Conservation (phyloP, 805 yeast species). For the Yarrowia sp. region DNA sequence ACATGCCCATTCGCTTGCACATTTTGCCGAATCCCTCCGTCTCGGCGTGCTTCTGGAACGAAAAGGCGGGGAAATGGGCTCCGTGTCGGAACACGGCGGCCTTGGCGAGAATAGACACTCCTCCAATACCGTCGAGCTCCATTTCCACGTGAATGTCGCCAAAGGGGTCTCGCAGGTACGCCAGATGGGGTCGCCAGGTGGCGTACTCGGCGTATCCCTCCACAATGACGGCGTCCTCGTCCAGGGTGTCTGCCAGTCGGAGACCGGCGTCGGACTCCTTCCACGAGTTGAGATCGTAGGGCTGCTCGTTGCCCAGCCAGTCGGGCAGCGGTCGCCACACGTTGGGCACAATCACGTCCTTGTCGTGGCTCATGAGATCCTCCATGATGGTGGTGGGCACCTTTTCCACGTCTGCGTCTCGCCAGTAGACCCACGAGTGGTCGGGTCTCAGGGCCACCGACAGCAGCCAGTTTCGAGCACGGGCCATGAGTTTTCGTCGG, state of each 20-base stretch:
- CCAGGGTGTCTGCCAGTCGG: constrained; percentile 58
- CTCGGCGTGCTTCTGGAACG: constrained; percentile 95
- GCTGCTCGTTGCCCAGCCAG: constrained; percentile 88
- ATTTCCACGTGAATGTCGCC: constrained; percentile 89
- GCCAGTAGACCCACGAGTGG: constrained; percentile 97
- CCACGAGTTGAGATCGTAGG: constrained; percentile 97
- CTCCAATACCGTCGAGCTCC: constrained; percentile 96
- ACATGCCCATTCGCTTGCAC: constrained; percentile 84
- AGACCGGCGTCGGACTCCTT: constrained; percentile 80
- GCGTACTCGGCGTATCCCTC: constrained; percentile 98
- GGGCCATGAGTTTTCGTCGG: constrained; percentile 92
- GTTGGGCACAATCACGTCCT: constrained; percentile 94
- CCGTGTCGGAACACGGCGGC: constrained; percentile 88
- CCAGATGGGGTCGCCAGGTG: constrained; percentile 97
- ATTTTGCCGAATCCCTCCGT: constrained; percentile 97
- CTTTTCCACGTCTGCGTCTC: constrained; percentile 97
- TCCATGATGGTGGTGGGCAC: constrained; percentile 85
- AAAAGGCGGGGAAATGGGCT: constrained; percentile 94
- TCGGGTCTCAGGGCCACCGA: constrained; percentile 89
- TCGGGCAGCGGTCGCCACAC: constrained; percentile 98
- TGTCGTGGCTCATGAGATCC: constrained; percentile 91
- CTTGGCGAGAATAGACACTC: constrained; percentile 88
- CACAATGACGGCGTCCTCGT: constrained; percentile 94
- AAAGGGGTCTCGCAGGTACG: constrained; percentile 90
- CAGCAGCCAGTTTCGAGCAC: constrained; percentile 94